These are phyloP conservation scores for Botrytis paeoniae DNA, from an alignment of 2,329 filamentous ascomycete species.

Conservation along the genomic window DNA sequence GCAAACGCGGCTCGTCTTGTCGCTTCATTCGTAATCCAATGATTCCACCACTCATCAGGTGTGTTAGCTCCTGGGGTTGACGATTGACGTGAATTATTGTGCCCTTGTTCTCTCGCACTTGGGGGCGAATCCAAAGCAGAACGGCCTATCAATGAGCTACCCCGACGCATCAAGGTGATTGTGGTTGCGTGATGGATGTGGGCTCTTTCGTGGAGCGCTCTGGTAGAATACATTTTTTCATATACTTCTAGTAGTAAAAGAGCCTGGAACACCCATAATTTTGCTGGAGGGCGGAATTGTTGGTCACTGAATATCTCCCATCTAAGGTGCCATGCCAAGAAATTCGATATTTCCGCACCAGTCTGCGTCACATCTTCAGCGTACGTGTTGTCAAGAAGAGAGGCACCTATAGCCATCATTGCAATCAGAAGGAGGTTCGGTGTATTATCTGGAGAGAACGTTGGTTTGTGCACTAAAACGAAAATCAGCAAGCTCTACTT, in stretches of 20 bases:
- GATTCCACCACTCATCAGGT: slow-evolving; percentile 88
- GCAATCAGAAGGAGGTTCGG: slow-evolving; percentile 80
- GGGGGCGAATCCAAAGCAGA: slow-evolving; percentile 82
- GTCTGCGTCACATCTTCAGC: slow-evolving; percentile 69
- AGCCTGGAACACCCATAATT: slow-evolving; percentile 94
- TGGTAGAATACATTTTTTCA: slow-evolving; percentile 96
- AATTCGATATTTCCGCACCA: slow-evolving; percentile 82
- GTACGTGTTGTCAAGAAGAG: slow-evolving; percentile 81
- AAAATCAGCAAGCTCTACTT: slow-evolving; percentile 23
- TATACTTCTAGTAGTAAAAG: slow-evolving; percentile 86
- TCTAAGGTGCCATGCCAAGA: slow-evolving; percentile 87
- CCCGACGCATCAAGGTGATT: slow-evolving; percentile 89
- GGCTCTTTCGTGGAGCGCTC: slow-evolving; percentile 86
- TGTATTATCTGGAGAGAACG: slow-evolving; percentile 83
- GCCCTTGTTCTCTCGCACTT: slow-evolving; percentile 52
- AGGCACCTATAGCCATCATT: slow-evolving; percentile 90
- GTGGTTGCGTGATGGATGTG: slow-evolving; percentile 97
- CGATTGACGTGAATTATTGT: slow-evolving; percentile 56
- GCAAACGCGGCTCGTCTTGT: slow-evolving; percentile 88
- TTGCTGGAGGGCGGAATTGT: slow-evolving; percentile 86
- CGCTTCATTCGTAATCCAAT: slow-evolving; percentile 93
- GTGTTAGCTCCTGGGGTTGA: slow-evolving; percentile 65
- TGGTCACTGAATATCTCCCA: slow-evolving; percentile 92
- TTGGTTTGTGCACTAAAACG: slow-evolving; percentile 72
- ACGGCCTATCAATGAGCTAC: slow-evolving; percentile 84